phyloP scores from a whole-genome alignment of 179 eudicot genomes.

The Silene vulgaris region DNA sequence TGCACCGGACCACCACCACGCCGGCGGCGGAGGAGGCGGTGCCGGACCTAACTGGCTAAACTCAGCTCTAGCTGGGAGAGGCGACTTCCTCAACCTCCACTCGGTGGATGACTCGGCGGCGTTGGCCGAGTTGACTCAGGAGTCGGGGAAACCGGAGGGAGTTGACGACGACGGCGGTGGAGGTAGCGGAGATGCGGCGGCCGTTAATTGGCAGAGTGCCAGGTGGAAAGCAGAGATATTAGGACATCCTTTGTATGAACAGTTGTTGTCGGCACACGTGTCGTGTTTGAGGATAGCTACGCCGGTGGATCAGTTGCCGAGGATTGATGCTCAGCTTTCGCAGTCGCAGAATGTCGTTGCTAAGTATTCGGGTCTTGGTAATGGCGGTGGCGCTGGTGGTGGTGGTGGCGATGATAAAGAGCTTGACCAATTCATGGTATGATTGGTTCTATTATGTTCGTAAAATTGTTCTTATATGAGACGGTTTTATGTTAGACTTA shows the following conservation, averaged over 20 bases:
- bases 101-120: conserved; percentile 43
- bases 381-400: background rate
- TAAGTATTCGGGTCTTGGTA: conserved; percentile 38
- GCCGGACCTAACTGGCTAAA: conserved; percentile 55
- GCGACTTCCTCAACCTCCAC: conserved; percentile 50
- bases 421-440: conserved; percentile 64
- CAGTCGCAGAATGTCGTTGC: conserved; percentile 59
- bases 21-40: conserved; percentile 15
- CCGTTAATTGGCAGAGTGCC: conserved; percentile 56
- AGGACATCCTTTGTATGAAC: conserved; percentile 62
- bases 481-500: background rate
- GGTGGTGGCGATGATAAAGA: conserved; percentile 37
- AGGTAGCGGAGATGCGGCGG: conserved; percentile 26
- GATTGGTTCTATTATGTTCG: background rate
- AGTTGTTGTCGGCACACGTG: conserved; percentile 61
- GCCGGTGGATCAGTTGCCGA: conserved; percentile 72
- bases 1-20: conserved; percentile 20
- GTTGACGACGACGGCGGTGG: conserved; percentile 16
- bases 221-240: conserved; percentile 50
- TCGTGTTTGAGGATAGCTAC: conserved; percentile 65
- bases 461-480: background rate
- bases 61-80: conserved; percentile 37
- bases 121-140: conserved; percentile 24
- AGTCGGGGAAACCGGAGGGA: conserved; percentile 16
- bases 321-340: conserved; percentile 62